Base-by-base conservation (phyloP, 2,329 filamentous ascomycete genomes). In the Stagonosporopsis tanaceti region DNA sequence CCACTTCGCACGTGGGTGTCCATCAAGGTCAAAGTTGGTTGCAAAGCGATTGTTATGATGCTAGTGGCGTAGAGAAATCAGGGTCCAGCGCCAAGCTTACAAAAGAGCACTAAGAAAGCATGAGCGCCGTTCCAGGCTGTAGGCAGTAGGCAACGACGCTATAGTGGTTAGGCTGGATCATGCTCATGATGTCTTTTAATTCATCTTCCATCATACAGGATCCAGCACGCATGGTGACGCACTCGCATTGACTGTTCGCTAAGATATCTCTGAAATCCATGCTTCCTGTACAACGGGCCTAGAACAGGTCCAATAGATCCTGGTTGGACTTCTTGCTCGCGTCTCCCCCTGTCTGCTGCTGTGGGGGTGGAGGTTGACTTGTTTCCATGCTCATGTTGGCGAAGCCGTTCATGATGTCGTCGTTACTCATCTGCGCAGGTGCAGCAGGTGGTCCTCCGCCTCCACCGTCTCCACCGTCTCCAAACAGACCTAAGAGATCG, bases 401-500 rank as follows among this genome's bases (percentile, higher is more conserved):
- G 72, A 99, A 96, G 0, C 93, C 93, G 71, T 92, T 92, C 81
- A 89, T 82, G 82, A 97, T 69, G 61, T 81, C 82, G 66, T 87
- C 84, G 56, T 64, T 77, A 67, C 59, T 71, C 78, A 58, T 74
- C 68, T 62, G 74, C 66, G 56, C 72, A 68, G 61, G 68, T 68
- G 44, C 67, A 45, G 74, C 66, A 51, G 71, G 59, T 42, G 68
- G 58, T 66, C 66, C 55, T 45, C 67, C 61, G 64, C 71, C 59
- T 69, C 72, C 57, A 46, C 74, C 73, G 32, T 80, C 78, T 32
- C 79, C 80, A 57, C 74, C 73, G 32, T 80, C 78, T 32, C 79
- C 80, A 57, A 90, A 90, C 28, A 91, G 79, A 6, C 88, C 88
- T 75, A 91, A 89, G 70, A 99, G 80, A 77, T 98, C 93, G 64